phyloP scores from a whole-genome alignment of 352 stramenopile species.

The Blastocystis sp. region DNA sequence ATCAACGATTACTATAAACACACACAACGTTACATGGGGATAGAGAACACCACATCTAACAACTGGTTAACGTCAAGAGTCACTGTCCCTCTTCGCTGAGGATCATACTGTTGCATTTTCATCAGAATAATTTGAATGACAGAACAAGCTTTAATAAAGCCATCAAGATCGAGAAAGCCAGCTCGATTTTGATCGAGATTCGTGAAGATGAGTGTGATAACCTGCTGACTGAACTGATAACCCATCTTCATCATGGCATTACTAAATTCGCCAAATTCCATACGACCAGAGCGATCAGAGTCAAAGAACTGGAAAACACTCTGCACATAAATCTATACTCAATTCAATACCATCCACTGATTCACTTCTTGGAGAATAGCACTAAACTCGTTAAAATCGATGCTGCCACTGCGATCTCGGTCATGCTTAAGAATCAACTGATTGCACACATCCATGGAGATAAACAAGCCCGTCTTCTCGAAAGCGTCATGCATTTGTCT shows the following conservation, averaged over 20 bases:
- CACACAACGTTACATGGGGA: slow-evolving; percentile 22
- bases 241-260: slow-evolving; percentile 14
- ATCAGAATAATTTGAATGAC: slow-evolving; percentile 34
- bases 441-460: slow-evolving; percentile 25
- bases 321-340: neutral
- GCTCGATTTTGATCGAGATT: slow-evolving; percentile 24
- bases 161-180: slow-evolving; percentile 49
- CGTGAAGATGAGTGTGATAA: slow-evolving; percentile 12
- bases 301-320: slow-evolving; percentile 50
- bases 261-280: slow-evolving; percentile 43
- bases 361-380: neutral
- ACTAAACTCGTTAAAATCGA: slow-evolving; percentile 56
- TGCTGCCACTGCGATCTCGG: neutral
- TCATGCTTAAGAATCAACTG: slow-evolving; percentile 48
- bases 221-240: slow-evolving; percentile 13
- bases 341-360: slow-evolving; percentile 41
- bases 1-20: neutral
- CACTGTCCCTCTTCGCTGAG: neutral
- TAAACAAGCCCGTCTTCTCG: neutral
- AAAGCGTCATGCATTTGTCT: neutral
- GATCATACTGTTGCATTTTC: slow-evolving; percentile 65
- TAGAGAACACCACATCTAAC: slow-evolving; percentile 37
- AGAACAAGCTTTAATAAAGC: slow-evolving; percentile 57
- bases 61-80: slow-evolving; percentile 49
- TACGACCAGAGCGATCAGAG: slow-evolving; percentile 34